Percentiles rank a stretch among this genome's conserved stretches.
Conservation (phyloP, 805 yeast genomes). For the Candida krabiensis region DNA sequence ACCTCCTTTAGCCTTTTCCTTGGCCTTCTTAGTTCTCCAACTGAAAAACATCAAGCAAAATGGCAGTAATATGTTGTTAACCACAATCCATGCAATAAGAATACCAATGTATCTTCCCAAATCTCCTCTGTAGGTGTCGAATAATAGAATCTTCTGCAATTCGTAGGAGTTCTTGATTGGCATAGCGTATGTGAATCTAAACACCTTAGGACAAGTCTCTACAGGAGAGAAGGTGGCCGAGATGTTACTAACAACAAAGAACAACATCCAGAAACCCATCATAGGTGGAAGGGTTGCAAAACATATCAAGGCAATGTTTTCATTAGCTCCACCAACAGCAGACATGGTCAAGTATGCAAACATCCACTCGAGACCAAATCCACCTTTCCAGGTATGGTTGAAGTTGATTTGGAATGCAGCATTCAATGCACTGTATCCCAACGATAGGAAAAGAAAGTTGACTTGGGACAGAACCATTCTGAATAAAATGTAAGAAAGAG, state of each 20-base stretch:
- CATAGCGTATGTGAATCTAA: conserved; percentile 63
- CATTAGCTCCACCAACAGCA: conserved; percentile 77
- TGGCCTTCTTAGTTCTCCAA: conserved; percentile 33
- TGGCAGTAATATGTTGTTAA: conserved; percentile 46
- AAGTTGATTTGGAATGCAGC: conserved; percentile 69
- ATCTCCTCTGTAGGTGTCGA: conserved; percentile 54
- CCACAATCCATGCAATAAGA: conserved; percentile 57
- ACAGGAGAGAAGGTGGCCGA: conserved; percentile 69
- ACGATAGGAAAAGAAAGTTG: conserved; percentile 56
- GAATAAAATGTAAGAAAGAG: conserved; percentile 48
- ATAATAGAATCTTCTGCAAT: conserved; percentile 57
- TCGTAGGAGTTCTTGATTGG: conserved; percentile 70
- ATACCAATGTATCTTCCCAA: conserved; percentile 64
- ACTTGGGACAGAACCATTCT: conserved; percentile 50
- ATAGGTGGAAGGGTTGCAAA: conserved; percentile 59
- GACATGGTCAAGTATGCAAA: conserved; percentile 64
- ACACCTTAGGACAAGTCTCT: conserved; percentile 56
- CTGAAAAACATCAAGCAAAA: conserved; percentile 44
- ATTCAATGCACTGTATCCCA: conserved; percentile 59
- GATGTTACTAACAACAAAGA: conserved; percentile 68
- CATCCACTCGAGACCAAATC: conserved; percentile 78
- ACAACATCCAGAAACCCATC: conserved; percentile 69
- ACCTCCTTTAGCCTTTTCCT: too few species aligned
- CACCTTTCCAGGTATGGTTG: conserved; percentile 55
- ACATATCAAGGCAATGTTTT: conserved; percentile 55